Percentiles rank a stretch among this genome's conserved stretches.
Evolutionary conservation across 345 rosid species (phyloP).

Genomic region (Moricandia moricandioides): DNA sequence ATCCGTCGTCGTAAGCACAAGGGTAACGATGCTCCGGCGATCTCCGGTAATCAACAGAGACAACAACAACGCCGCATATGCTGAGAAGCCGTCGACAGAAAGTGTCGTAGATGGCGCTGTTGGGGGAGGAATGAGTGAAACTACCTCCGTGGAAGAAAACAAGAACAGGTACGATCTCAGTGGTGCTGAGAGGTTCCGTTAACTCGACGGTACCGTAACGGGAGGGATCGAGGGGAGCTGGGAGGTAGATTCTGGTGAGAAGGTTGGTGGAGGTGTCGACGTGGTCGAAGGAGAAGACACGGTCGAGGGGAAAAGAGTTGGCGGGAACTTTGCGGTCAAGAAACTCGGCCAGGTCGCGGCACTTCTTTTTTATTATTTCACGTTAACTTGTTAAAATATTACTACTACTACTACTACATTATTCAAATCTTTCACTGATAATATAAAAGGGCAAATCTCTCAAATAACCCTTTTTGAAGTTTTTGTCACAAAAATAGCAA

Average conservation of each 20-base stretch:
- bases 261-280: conserved; percentile 67
- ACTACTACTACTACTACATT: too few relatives aligned
- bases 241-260: conserved; percentile 69
- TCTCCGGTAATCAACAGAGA: conserved; percentile 84
- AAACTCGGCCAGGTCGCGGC: too few relatives aligned
- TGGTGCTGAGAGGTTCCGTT: conserved; percentile 64
- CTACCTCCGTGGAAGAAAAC: conserved; percentile 97
- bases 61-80: conserved; percentile 69
- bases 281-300: conserved; percentile 97
- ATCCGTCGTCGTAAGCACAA: conserved; percentile 92
- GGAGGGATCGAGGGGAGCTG: conserved; percentile 40
- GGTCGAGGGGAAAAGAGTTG: conserved; percentile 71
- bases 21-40: conserved; percentile 86
- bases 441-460: too few relatives aligned
- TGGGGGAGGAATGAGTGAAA: conserved; percentile 91
- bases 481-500: too few relatives aligned
- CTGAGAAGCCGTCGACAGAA: conserved; percentile 80
- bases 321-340: conserved; percentile 88
- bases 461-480: too few relatives aligned
- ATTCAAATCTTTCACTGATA: too few relatives aligned
- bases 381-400: too few relatives aligned
- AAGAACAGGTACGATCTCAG: conserved; percentile 70
- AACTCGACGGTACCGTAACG: conserved; percentile 56
- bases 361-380: too few relatives aligned
- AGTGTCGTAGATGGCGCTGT: conserved; percentile 89